A percentile compares a stretch with the other conserved stretches of the same genome.
These are phyloP conservation scores for Acer negundo DNA, from an alignment of 345 rosid species.

Conservation along the genomic window DNA sequence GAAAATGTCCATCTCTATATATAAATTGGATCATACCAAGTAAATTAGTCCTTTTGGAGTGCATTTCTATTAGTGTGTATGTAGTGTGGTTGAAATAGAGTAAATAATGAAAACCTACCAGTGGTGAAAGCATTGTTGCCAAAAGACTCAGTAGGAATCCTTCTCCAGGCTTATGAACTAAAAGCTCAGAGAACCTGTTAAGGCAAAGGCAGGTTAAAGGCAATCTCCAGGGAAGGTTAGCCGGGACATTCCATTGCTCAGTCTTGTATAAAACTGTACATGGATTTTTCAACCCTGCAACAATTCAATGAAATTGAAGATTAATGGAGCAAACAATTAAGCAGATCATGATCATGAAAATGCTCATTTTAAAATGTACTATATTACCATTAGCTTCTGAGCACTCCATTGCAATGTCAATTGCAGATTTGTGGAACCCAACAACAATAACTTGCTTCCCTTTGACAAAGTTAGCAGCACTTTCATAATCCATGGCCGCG, in stretches of 20 bases:
- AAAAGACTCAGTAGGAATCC: conserved; percentile 33
- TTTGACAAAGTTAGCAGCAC: no score
- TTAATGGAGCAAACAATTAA: no score
- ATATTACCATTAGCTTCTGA: no score
- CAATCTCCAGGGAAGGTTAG: conserved; percentile 48
- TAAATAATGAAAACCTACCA: conserved; percentile 26
- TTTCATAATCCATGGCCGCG: no score
- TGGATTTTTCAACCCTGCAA: conserved; percentile 18
- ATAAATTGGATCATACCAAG: background rate
- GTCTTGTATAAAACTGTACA: conserved; percentile 43
- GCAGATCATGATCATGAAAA: no score
- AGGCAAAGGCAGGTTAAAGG: conserved; percentile 34
- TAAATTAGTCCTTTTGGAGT: background rate
- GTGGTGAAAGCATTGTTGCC: conserved; percentile 42
- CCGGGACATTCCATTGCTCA: conserved; percentile 47
- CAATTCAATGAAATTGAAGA: no score
- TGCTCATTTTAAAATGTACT: no score
- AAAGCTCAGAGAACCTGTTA: conserved; percentile 49
- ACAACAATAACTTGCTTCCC: conserved; percentile 1
- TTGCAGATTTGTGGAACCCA: conserved; percentile 42
- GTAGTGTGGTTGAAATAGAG: background rate
- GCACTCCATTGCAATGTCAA: background rate
- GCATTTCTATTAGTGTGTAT: no score
- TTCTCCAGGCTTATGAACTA: conserved; percentile 54
- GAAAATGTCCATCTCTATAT: conserved; percentile 35